Evolutionary conservation across 2,329 filamentous ascomycete genomes (phyloP).

Genomic region (Colletotrichum limetticola): DNA sequence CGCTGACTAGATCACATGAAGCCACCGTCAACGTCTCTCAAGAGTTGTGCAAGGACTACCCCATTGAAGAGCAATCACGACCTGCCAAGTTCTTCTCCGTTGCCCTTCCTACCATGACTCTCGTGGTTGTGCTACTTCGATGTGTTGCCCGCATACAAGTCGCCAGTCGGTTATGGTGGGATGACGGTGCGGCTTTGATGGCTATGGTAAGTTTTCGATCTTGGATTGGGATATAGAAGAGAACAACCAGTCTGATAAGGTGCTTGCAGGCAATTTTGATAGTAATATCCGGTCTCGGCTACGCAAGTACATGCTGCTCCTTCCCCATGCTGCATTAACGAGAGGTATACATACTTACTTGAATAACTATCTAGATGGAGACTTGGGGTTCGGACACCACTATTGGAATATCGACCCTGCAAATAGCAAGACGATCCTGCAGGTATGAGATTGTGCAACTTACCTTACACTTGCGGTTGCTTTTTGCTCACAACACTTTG

Average conservation of each 20-base stretch:
- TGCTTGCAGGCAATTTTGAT: too few relatives aligned
- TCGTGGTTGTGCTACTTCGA: constrained; percentile 4
- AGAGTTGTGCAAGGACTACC: constrained; percentile 21
- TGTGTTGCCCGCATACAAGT: constrained; percentile 9
- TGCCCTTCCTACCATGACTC: not conserved
- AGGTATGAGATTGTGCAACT: not conserved
- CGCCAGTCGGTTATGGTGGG: constrained; percentile 27
- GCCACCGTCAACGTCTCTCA: constrained; percentile 1
- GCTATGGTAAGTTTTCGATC: constrained; percentile 8
- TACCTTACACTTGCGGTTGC: not conserved
- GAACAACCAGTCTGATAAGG: too few relatives aligned
- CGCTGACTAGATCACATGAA: not conserved
- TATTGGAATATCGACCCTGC: constrained; percentile 38
- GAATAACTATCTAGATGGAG: not conserved
- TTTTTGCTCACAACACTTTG: not conserved
- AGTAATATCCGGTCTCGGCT: too few relatives aligned
- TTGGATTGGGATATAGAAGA: too few relatives aligned
- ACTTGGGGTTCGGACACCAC: constrained; percentile 37
- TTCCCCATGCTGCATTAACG: too few relatives aligned
- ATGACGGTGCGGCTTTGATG: constrained; percentile 29
- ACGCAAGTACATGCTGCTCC: not conserved
- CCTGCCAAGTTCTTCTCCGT: constrained; percentile 10
- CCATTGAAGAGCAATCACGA: not conserved
- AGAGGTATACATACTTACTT: too few relatives aligned
- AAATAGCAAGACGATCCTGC: constrained; percentile 21